Evolutionary conservation across 2,329 filamentous ascomycete genomes (phyloP).

Genomic region (Hypoxylon sp.): DNA sequence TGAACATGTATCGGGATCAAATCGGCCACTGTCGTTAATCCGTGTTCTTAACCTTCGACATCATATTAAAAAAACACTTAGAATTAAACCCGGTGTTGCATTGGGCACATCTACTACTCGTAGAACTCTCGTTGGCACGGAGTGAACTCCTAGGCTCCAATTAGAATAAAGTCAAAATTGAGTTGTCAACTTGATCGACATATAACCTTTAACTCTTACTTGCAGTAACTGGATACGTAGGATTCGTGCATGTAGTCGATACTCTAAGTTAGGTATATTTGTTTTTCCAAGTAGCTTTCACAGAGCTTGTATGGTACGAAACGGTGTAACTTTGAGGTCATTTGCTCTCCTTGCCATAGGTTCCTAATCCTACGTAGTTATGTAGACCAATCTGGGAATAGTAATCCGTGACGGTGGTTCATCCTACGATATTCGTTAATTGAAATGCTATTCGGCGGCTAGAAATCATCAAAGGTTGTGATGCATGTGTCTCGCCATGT

Average conservation of each 20-base stretch:
- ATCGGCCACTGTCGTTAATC: constrained; percentile 1
- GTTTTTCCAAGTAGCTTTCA: not conserved
- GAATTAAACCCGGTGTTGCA: not conserved
- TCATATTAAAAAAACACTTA: no score
- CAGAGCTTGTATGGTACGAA: not conserved
- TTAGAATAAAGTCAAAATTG: constrained; percentile 17
- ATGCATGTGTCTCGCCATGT: constrained; percentile 6
- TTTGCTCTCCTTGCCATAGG: not conserved
- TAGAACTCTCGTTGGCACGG: constrained; percentile 12
- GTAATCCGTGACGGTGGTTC: not conserved
- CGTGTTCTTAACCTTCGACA: no score
- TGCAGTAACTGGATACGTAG: constrained; percentile 9
- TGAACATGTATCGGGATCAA: not conserved
- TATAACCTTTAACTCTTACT: constrained; percentile 10
- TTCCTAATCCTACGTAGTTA: not conserved
- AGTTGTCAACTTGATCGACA: constrained; percentile 28
- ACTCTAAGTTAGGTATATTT: not conserved
- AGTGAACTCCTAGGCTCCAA: constrained; percentile 28
- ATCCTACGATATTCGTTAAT: not conserved
- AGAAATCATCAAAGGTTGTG: not conserved
- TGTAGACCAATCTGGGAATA: not conserved
- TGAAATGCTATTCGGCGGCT: not conserved
- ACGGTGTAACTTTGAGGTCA: not conserved
- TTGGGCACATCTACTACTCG: not conserved
- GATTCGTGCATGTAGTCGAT: constrained; percentile 1